A percentile compares a stretch with the other conserved stretches of the same genome.
Evolutionary conservation across 2,329 filamentous ascomycete genomes (phyloP).

Genomic region (Arthrobotrys sinensis): DNA sequence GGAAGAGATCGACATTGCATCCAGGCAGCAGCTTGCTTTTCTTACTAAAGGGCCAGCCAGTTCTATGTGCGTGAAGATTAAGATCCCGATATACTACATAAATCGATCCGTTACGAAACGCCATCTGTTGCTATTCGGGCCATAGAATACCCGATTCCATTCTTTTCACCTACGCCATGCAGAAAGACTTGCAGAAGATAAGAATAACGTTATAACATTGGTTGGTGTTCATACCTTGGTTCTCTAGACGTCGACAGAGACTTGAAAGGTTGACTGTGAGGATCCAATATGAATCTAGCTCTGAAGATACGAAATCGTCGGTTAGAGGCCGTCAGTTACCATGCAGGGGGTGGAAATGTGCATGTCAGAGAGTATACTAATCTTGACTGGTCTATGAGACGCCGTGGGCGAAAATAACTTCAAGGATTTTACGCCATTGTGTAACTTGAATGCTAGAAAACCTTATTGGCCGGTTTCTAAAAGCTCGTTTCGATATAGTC

Average conservation of each 20-base stretch:
- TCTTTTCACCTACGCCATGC: background rate
- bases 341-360: slow-evolving; percentile 24
- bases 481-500: background rate
- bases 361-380: slow-evolving; percentile 18
- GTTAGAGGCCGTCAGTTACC: background rate
- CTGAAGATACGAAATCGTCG: background rate
- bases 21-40: slow-evolving; percentile 8
- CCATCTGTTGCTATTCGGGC: background rate
- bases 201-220: background rate
- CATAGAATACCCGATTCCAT: slow-evolving; percentile 7
- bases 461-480: background rate
- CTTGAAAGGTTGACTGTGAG: background rate
- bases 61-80: background rate
- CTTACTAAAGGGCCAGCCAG: background rate
- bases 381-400: background rate
- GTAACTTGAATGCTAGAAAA: slow-evolving; percentile 12
- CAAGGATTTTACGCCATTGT: background rate
- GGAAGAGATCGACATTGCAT: slow-evolving; percentile 17
- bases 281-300: background rate
- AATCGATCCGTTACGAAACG: background rate
- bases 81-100: background rate
- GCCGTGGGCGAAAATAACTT: background rate
- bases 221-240: background rate
- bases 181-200: background rate
- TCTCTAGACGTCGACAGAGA: background rate